phyloP scores from a whole-genome alignment of 2,329 filamentous ascomycete species.

The Hymenoscyphus occultus region DNA sequence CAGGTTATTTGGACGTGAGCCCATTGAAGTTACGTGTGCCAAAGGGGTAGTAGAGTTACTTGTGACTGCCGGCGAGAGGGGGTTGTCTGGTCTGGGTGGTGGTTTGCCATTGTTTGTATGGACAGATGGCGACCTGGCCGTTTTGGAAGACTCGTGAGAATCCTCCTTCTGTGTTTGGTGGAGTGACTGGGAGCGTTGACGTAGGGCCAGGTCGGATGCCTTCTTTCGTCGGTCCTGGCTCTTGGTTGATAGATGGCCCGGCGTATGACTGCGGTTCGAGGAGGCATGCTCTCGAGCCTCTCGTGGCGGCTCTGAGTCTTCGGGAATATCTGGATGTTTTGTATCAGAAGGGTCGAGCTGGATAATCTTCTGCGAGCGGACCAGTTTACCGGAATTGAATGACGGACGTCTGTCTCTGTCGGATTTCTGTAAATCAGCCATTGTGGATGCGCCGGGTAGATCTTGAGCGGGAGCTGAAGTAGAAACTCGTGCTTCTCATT shows the following conservation, averaged over 20 bases:
- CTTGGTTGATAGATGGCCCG: slow-evolving; percentile 58
- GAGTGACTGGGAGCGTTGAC: slow-evolving; percentile 37
- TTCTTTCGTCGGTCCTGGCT: slow-evolving; percentile 42
- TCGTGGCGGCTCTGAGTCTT: slow-evolving; percentile 37
- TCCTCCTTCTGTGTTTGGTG: slow-evolving; percentile 28
- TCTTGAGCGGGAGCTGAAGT: slow-evolving; percentile 24
- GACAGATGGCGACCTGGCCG: slow-evolving; percentile 23
- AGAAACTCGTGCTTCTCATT: slow-evolving; percentile 28
- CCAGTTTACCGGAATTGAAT: slow-evolving; percentile 43
- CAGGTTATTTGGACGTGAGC: slow-evolving; percentile 42
- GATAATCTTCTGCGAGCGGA: slow-evolving; percentile 54
- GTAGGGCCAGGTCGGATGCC: slow-evolving; percentile 31
- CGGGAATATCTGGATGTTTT: slow-evolving; percentile 36
- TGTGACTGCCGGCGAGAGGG: slow-evolving; percentile 23
- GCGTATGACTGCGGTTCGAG: slow-evolving; percentile 57
- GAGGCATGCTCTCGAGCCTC: slow-evolving; percentile 35
- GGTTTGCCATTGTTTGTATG: slow-evolving; percentile 20
- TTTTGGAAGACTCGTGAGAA: slow-evolving; percentile 24
- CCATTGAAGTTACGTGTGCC: slow-evolving; percentile 8
- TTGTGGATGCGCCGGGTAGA: slow-evolving; percentile 30
- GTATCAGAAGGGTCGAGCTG: slow-evolving; percentile 39
- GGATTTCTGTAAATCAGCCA: slow-evolving; percentile 35
- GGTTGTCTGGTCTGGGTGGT: slow-evolving; percentile 20
- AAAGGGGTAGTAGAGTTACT: slow-evolving; percentile 20
- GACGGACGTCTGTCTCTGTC: slow-evolving; percentile 36